These are phyloP conservation scores for Rhizoclosmatium globosum DNA, from an alignment of 192 early-diverging fungal species.

Conservation along the genomic window DNA sequence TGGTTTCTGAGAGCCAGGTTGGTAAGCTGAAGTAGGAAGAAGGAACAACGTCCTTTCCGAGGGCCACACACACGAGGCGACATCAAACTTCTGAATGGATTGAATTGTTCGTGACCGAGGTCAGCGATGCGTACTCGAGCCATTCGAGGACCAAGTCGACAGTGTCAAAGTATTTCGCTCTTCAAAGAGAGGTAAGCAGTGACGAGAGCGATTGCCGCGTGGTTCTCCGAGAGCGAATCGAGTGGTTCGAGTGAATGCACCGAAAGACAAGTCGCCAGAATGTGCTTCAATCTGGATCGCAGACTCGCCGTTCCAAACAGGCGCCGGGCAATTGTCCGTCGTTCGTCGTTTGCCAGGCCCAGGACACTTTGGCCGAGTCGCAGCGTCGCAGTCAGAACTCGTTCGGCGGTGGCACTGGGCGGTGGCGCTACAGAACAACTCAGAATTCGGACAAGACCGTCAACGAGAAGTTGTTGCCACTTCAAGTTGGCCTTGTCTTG, in stretches of 20 bases:
- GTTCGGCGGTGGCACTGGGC: neutral
- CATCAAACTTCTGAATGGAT: too few species aligned
- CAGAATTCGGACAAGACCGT: too few species aligned
- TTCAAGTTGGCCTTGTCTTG: too few species aligned
- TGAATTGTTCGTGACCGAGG: neutral
- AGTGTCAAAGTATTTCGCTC: neutral
- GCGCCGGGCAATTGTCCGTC: slow-evolving; percentile 13
- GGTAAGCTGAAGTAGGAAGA: slow-evolving; percentile 6
- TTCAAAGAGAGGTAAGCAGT: neutral
- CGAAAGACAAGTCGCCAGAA: neutral
- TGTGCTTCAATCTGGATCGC: neutral
- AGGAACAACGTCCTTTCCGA: neutral
- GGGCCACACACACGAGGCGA: neutral
- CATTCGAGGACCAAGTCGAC: neutral
- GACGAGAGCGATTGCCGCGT: neutral
- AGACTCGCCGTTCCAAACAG: slow-evolving; percentile 19
- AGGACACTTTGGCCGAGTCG: neutral
- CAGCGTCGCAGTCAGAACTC: neutral
- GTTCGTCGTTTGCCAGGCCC: slow-evolving; percentile 7
- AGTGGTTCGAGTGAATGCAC: neutral
- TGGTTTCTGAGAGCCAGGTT: neutral
- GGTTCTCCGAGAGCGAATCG: neutral
- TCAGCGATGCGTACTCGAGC: neutral
- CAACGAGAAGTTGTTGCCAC: too few species aligned
- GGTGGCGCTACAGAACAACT: too few species aligned